Evolutionary conservation across 2,329 filamentous ascomycete genomes (phyloP), one percentile per base, ranked within the genome.

Genomic region (Elsinoe perseae): DNA sequence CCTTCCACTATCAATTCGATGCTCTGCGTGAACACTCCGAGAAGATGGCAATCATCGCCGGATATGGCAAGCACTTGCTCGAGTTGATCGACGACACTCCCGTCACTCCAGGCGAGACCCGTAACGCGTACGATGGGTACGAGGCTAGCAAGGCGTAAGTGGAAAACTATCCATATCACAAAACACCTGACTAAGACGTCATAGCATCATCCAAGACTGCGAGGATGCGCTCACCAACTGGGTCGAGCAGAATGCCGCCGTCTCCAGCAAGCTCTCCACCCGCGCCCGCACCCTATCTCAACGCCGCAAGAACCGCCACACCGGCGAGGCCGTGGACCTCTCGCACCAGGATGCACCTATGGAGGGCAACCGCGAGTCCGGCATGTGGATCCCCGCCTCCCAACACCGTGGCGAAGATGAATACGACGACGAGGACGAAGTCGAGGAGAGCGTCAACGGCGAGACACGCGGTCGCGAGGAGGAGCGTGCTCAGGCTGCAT

Each of bases 1-100:
- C 93, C 38, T 98, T 96, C 76, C 87, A 86, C 55, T 98, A 97
- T 77, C 93, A 98, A 70, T 98, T 98, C 66, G 92, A 98, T 69
- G 93, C 93, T 42, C 83, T 98, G 62, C 88, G 89, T 60, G 93
- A 98, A 78, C 93, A 97, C 75, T 93, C 87, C 72, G 93, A 98
- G 76, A 98, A 98, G 79, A 82, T 97, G 21, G 93, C 93, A 68
- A 95, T 98, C 70, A 95, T 98, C 68, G 93, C 93, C 38, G 91
- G 92, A 59, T 98, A 89, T 72, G 93, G 93, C 68, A 98, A 97
- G 80, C 93, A 98, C 71, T 81, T 98, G n/a, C 81, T 98, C 42
- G 91, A 97, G 73, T 81, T 98, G 46, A 85, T 98, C 62, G 93
- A 98, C 69, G 93, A 98, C 70, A 95, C 88, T 5, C 93, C 93